Evolutionary conservation across 169 alveolate genomes (phyloP).

Genomic region (Plasmodium blacklocki): DNA sequence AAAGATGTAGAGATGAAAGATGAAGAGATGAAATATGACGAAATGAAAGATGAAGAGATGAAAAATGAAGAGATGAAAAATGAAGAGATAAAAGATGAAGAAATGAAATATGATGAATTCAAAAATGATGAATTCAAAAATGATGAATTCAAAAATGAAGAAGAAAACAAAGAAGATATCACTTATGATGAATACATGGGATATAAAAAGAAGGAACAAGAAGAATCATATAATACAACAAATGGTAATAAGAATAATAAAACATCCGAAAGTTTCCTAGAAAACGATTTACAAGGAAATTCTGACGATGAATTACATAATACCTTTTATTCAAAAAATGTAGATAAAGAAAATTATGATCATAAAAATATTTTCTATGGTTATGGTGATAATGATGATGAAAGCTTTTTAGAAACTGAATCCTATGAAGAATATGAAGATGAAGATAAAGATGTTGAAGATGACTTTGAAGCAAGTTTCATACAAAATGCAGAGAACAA

Average conservation of each 20-base stretch:
- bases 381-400: conserved; percentile 5
- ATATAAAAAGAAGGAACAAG: neutral
- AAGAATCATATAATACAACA: neutral
- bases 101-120: neutral
- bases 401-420: conserved; percentile 20
- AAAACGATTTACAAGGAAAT: neutral
- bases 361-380: conserved; percentile 3
- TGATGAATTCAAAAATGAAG: neutral
- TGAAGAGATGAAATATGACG: neutral
- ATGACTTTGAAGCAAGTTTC: conserved; percentile 6
- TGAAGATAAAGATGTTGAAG: conserved; percentile 23
- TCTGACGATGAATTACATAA: conserved; percentile 8
- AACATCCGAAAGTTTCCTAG: conserved; percentile 29
- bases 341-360: conserved; percentile 13
- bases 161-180: conserved; percentile 1
- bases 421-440: conserved; percentile 18
- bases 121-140: conserved; percentile 25
- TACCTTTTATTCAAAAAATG: conserved; percentile 5
- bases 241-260: neutral
- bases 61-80: neutral
- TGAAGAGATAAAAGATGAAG: neutral
- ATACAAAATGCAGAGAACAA: neutral
- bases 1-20: neutral
- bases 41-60: conserved; percentile 13
- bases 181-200: neutral